Evolutionary conservation across 306 rosid species (phyloP), one percentile per base, ranked within the genome.

Genomic region (Hippophae gyantsensis): DNA sequence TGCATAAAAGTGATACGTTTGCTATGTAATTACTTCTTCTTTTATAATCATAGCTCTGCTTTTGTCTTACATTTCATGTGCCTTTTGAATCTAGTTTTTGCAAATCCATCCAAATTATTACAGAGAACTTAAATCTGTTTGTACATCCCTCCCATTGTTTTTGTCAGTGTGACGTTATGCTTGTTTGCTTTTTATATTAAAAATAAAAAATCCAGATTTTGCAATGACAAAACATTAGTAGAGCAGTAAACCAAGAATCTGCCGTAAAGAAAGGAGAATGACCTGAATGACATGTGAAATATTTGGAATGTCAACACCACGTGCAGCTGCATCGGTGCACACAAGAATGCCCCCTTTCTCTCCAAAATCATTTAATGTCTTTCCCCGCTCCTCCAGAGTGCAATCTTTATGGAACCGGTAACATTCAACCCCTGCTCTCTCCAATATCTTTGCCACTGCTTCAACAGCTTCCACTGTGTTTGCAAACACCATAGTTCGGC

Each of bases 241-340:
- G 14, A 49, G 8, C n/a, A 49, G 1, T 3, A 49, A 49, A 13
- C 3, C n/a, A 49, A 49, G 8, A 13, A 49, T 49, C 53, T 49
- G 62, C 42, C 64, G 27, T 43, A 13, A 56, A 64, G 62, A 57
- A 72, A 62, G 52, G 66, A 51, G 71, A 54, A 43, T 6, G 71
- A 88, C 96, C 96, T 88, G 96, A 74, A 92, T 82, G 73, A 92
- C 88, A 69, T 92, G 99, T 13, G 82, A 80, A 68, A 92, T 83
- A 55, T 88, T 83, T 56, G 96, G 81, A 74, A 92, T 87, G 75
- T 92, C 95, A 70, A 88, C 84, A 48, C 99, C 96, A 62, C 95
- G 89, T 25, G 99, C 89, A 56, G 93, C 99, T 60, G 99, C 95
- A 79, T 88, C 99, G 42, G 99, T 92, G 66, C 96, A 92, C 57